Conservation (phyloP, 2,329 filamentous ascomycete species). For the Aspergillus intermedius region DNA sequence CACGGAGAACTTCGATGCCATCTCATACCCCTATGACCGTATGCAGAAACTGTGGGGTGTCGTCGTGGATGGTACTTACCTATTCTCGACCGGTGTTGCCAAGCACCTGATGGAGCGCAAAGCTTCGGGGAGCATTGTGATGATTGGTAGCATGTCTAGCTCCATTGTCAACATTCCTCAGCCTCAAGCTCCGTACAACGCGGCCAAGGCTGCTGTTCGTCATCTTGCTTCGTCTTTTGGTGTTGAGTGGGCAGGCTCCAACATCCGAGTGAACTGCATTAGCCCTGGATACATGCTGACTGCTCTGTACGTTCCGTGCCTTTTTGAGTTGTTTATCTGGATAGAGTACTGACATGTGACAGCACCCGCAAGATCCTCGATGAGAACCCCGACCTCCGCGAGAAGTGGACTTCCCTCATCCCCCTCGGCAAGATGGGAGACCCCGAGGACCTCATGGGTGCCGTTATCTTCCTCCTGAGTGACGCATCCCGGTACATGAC, state of each 20-base stretch:
- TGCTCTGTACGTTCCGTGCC: slow-evolving; percentile 61
- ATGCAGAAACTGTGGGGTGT: slow-evolving; percentile 92
- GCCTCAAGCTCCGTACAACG: slow-evolving; percentile 88
- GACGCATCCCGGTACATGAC: slow-evolving; percentile 71
- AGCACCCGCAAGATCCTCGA: slow-evolving; percentile 92
- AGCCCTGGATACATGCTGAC: slow-evolving; percentile 96
- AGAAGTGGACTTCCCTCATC: slow-evolving; percentile 87
- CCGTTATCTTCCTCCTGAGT: slow-evolving; percentile 77
- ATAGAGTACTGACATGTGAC: slow-evolving; percentile 5
- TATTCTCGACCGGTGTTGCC: slow-evolving; percentile 77
- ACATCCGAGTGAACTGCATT: slow-evolving; percentile 92
- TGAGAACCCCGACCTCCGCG: slow-evolving; percentile 82
- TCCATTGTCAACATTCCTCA: slow-evolving; percentile 92
- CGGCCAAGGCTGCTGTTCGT: slow-evolving; percentile 82
- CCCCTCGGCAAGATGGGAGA: slow-evolving; percentile 90
- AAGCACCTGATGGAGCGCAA: slow-evolving; percentile 83
- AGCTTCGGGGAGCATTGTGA: slow-evolving; percentile 74
- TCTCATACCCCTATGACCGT: slow-evolving; percentile 82
- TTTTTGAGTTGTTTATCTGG: not conserved
- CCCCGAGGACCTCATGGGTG: slow-evolving; percentile 87
- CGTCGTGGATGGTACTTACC: slow-evolving; percentile 87
- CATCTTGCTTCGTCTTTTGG: slow-evolving; percentile 82
- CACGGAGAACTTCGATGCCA: slow-evolving; percentile 90
- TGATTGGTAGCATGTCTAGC: slow-evolving; percentile 94
- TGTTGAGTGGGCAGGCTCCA: slow-evolving; percentile 84